phyloP scores from a whole-genome alignment of 345 rosid species.

The Eutrema heterophyllum region DNA sequence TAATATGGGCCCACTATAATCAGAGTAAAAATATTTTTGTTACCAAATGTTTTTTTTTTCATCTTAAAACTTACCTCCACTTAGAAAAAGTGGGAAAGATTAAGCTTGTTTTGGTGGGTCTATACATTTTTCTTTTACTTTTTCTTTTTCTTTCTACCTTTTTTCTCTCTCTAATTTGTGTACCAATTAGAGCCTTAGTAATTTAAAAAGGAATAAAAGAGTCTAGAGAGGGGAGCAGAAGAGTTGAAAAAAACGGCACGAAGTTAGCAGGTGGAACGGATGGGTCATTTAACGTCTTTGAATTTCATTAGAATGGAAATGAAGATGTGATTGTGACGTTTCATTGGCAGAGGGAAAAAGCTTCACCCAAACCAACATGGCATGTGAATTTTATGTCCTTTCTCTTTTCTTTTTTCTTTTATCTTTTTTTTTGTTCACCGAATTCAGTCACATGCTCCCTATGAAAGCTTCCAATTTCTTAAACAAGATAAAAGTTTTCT shows the following conservation, averaged over 20 bases:
- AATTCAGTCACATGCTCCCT: slow-evolving; percentile 12
- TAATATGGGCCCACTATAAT: no score
- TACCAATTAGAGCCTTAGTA: background rate
- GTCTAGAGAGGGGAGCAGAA: background rate
- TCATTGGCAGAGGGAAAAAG: slow-evolving; percentile 14
- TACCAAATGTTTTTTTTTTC: no score
- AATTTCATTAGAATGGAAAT: slow-evolving; percentile 8
- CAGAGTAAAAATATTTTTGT: no score
- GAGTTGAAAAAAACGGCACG: slow-evolving; percentile 4
- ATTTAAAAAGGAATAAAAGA: background rate
- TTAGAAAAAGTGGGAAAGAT: no score
- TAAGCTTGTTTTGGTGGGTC: no score
- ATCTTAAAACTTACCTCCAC: no score
- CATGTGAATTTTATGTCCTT: slow-evolving; percentile 23
- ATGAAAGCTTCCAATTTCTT: slow-evolving; percentile 8
- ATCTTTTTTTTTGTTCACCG: background rate
- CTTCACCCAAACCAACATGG: slow-evolving; percentile 17
- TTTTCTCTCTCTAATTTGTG: background rate
- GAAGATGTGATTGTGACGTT: slow-evolving; percentile 32
- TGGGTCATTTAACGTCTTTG: background rate
- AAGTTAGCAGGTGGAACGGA: background rate
- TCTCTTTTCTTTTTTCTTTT: background rate
- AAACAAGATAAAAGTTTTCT: slow-evolving; percentile 2
- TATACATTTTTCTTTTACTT: no score
- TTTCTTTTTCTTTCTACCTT: no score